Base-by-base conservation (phyloP, 768 basidiomycete species). In the Erythrobasidium yunnanense region DNA sequence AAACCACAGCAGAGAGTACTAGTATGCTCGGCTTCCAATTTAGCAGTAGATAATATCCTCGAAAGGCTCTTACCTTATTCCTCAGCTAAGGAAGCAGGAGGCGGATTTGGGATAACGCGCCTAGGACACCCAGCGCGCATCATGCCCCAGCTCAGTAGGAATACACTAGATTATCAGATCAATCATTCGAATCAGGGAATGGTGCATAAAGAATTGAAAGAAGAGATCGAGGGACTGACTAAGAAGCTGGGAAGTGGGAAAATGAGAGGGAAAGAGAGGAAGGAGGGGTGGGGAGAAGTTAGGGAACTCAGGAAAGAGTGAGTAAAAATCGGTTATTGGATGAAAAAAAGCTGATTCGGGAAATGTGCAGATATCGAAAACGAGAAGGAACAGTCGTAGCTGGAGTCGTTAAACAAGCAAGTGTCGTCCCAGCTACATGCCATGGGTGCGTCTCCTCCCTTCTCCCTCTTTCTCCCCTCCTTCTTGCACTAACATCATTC, bases 81-180 rank as follows among this genome's bases (percentile, higher is more conserved):
- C 54, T 73, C 52, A 1, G 17, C 60, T 27, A 6, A 17, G 70
- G 56, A 75, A 47, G n/a, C n/a, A n/a, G n/a, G n/a, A n/a, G n/a
- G n/a, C n/a, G n/a, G n/a, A n/a, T n/a, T n/a, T n/a, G n/a, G n/a
- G n/a, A 82, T 85, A 5, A 90, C 91, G 0, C 82, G 95, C n/a
- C 81, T 99, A 13, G 95, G 95, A 0, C 95, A 99, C 75, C 95
- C 95, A 0, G 93, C 95, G 0, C 82, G 95, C 25, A 86, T 97
- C 0, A 86, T 95, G 80, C 79, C 84, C 29, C 71, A 73, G 18
- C 74, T 81, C 13, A 71, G 78, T 1, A 34, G 66, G 1, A 66
- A 76, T 17, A 80, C 79, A 1, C 74, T 80, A 45, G 79, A 80
- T 65, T 76, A 74, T n/a, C 75, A 76, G 29, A 74, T 76, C 77